Evolutionary conservation across 148 eudicot species (phyloP).

Genomic region (Hydrangea macrophylla): DNA sequence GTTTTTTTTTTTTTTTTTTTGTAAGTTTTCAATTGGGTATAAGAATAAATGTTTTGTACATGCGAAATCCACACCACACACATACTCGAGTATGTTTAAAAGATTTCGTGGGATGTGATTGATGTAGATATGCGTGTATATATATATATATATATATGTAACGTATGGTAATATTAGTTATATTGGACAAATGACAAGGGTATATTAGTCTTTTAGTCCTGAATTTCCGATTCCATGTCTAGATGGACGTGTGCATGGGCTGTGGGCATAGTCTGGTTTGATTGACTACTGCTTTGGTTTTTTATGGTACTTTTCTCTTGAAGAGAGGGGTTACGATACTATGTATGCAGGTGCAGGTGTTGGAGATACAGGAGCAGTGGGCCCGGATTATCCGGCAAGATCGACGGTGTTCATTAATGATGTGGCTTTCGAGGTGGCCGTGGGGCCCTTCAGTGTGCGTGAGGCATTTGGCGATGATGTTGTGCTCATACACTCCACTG

Average conservation of each 20-base stretch:
- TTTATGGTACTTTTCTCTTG: no score
- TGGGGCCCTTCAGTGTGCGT: conserved; percentile 58
- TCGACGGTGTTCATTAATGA: conserved; percentile 79
- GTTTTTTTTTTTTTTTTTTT: no score
- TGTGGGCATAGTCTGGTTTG: neutral
- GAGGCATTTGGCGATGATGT: conserved; percentile 82
- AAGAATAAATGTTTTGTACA: no score
- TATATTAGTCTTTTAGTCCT: conserved; percentile 24
- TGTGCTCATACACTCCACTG: conserved; percentile 55
- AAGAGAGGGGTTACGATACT: conserved; percentile 1
- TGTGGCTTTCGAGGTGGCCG: conserved; percentile 60
- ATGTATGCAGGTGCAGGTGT: conserved; percentile 34
- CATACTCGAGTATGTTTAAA: no score
- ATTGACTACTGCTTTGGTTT: conserved; percentile 40
- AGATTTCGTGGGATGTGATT: no score
- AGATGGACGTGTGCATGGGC: conserved; percentile 75
- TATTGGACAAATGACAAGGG: no score
- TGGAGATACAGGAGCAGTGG: conserved; percentile 28
- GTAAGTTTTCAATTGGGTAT: no score
- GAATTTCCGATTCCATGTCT: conserved; percentile 14
- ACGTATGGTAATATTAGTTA: no score
- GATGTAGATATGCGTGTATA: no score
- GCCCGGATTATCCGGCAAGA: conserved; percentile 35
- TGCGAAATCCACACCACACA: no score
- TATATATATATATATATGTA: no score